phyloP scores from a whole-genome alignment of 495 filamentous ascomycete species.

The Penicillium atrosanguineum region DNA sequence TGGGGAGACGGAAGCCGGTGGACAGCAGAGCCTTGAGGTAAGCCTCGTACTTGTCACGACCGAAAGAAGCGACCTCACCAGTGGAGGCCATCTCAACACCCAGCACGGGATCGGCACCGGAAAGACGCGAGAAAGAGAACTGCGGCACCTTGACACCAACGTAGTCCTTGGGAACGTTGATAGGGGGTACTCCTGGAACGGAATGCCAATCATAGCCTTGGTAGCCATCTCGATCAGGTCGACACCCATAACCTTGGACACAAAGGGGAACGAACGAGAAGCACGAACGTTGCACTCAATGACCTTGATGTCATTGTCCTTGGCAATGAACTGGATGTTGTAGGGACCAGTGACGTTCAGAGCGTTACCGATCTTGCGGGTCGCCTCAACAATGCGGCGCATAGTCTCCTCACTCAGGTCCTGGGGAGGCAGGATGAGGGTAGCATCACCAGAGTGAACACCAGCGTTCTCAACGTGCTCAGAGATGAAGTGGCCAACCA shows the following conservation, averaged over 20 bases:
- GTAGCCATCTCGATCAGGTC: conserved; percentile 99
- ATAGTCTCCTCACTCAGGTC: conserved; percentile 90
- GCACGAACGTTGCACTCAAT: conserved; percentile 98
- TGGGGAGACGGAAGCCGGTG: conserved; percentile 94
- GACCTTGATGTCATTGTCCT: conserved; percentile 98
- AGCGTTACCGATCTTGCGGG: conserved; percentile 89
- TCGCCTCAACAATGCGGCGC: conserved; percentile 87
- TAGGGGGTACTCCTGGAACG: conserved; percentile 78
- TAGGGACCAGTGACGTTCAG: conserved; percentile 95
- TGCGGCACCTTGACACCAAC: conserved; percentile 98
- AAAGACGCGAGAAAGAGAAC: conserved; percentile 96
- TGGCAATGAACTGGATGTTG: conserved; percentile 99
- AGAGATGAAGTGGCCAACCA: conserved; percentile 91
- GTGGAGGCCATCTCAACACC: conserved; percentile 99
- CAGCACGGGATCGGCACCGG: conserved; percentile 92
- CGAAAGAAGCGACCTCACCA: conserved; percentile 96
- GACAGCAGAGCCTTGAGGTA: conserved; percentile 95
- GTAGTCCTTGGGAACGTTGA: conserved; percentile 71
- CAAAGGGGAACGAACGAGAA: conserved; percentile 95
- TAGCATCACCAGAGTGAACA: conserved; percentile 97
- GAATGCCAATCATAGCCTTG: conserved; percentile 88
- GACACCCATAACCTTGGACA: conserved; percentile 98
- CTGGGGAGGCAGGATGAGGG: conserved; percentile 92
- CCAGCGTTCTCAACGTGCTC: conserved; percentile 98
- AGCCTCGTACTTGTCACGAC: conserved; percentile 92